A percentile compares a stretch with the other conserved stretches of the same genome.
phyloP scores from a whole-genome alignment of 352 stramenopile species.

The Thalassiosira exigua region DNA sequence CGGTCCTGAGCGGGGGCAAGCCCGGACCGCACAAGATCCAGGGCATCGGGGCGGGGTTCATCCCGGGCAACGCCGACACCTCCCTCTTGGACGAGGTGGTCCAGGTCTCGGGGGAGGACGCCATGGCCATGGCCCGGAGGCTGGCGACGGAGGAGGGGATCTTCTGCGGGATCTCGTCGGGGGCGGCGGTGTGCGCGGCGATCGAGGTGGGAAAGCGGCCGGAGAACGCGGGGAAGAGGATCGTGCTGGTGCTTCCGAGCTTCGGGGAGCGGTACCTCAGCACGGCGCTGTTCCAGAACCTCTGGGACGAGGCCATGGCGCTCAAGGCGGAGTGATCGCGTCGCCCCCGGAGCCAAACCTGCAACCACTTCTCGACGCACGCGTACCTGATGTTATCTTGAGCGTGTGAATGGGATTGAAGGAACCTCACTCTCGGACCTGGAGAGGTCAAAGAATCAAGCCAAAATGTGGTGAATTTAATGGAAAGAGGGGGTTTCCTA shows the following conservation, averaged over 20 bases:
- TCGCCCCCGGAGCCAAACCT: too few species aligned
- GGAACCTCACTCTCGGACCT: too few species aligned
- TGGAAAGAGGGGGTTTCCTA: too few species aligned
- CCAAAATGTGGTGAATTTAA: not conserved
- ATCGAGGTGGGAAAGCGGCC: constrained; percentile 80
- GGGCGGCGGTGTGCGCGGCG: constrained; percentile 85
- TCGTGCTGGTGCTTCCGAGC: constrained; percentile 87
- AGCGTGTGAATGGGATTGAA: too few species aligned
- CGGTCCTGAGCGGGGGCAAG: constrained; percentile 88
- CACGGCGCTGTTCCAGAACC: constrained; percentile 88
- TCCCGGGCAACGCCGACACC: constrained; percentile 92
- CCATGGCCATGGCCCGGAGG: constrained; percentile 92
- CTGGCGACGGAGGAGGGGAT: constrained; percentile 91
- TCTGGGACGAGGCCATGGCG: constrained; percentile 84
- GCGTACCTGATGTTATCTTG: too few species aligned
- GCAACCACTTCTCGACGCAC: too few species aligned
- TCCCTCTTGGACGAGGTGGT: constrained; percentile 90
- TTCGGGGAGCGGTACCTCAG: constrained; percentile 90
- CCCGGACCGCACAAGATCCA: constrained; percentile 91
- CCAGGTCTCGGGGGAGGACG: constrained; percentile 91
- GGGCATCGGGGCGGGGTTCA: constrained; percentile 91
- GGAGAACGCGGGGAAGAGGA: constrained; percentile 88
- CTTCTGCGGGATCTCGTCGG: constrained; percentile 90
- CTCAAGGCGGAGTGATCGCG: constrained; percentile 79
- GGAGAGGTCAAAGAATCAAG: not conserved